Conservation (phyloP, 2,329 filamentous ascomycete genomes). For the Lecanicillium sp. region DNA sequence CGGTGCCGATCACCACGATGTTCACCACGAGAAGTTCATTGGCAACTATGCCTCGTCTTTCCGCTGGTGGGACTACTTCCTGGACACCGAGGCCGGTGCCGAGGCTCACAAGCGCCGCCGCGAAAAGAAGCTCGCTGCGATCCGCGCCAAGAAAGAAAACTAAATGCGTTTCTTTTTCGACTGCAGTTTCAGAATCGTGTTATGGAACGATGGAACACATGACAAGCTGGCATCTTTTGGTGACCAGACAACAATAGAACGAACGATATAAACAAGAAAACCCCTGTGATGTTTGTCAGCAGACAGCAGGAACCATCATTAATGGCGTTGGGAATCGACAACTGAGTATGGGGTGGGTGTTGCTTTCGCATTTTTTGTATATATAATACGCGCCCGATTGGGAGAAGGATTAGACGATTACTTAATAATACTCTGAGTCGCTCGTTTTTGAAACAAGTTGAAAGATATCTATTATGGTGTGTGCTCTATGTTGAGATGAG, state of each 20-base stretch:
- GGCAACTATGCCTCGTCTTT: constrained; percentile 98
- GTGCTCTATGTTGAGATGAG: background rate
- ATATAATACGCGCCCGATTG: constrained; percentile 8
- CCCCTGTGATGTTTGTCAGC: background rate
- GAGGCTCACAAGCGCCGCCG: constrained; percentile 80
- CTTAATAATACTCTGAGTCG: constrained; percentile 10
- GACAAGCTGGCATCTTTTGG: background rate
- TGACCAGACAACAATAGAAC: constrained; percentile 4
- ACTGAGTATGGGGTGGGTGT: constrained; percentile 9
- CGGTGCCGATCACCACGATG: constrained; percentile 91
- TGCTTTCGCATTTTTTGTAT: constrained; percentile 14
- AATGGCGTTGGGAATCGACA: constrained; percentile 12
- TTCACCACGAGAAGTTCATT: constrained; percentile 97
- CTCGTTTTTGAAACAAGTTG: background rate
- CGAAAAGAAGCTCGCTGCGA: constrained; percentile 64
- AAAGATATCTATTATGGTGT: background rate
- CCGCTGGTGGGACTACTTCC: constrained; percentile 94
- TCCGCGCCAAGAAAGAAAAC: constrained; percentile 62
- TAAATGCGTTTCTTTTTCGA: constrained; percentile 31
- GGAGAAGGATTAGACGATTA: constrained; percentile 5
- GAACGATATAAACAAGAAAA: constrained; percentile 9
- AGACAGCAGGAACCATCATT: constrained; percentile 3
- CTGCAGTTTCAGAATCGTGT: background rate
- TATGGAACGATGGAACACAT: background rate
- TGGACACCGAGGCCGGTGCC: constrained; percentile 89